Evolutionary conservation across 2,329 filamentous ascomycete genomes (phyloP), one percentile per base, ranked within the genome.

Genomic region (Trichothecium sympodiale): DNA sequence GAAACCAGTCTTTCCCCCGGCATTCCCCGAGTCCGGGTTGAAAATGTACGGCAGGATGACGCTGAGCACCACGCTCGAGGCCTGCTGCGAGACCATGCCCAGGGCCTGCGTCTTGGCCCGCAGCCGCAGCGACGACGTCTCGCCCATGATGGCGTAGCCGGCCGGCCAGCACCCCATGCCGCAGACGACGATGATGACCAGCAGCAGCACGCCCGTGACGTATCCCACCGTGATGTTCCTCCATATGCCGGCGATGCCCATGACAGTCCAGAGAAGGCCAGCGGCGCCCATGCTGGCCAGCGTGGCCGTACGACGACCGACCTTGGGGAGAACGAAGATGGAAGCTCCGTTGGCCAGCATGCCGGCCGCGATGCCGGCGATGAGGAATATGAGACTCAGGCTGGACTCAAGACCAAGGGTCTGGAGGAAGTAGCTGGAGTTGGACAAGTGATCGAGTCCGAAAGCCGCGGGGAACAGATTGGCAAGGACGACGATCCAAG

Each of bases 331-430:
- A 1, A 64, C 47, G 61, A 61, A 69, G 17, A 71, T 54, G 0
- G 61, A 58, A 1, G 57, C 39, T 0, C 53, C 52, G 26, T 71
- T 71, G 4, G 60, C 59, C 1, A 65, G 16, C 8, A 71, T 46
- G 3, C 65, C 66, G 2, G 65, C 47, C 0, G 61, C 54, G 29
- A 71, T 59, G 1, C 66, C 66, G 0, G 62, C 40, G 15, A 68
- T 60, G 8, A 68, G 50, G 29, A 70, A 55, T n/a, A 70, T 47
- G 4, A 71, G 47, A 8, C 54, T 57, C 2, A 44, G 31, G 3
- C 40, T 41, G 1, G 53, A 27, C 2, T 37, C 37, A 44, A 59
- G 49, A 0, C 55, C 55, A 12, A 57, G 41, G 0, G 47, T 48
- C n/a, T 51, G 46, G 3, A 58, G 26, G 16, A 57, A 58, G 26